A percentile compares a stretch with the other conserved stretches of the same genome.
phyloP scores from a whole-genome alignment of 2,329 filamentous ascomycete genomes.

The Xylaria multiplex region DNA sequence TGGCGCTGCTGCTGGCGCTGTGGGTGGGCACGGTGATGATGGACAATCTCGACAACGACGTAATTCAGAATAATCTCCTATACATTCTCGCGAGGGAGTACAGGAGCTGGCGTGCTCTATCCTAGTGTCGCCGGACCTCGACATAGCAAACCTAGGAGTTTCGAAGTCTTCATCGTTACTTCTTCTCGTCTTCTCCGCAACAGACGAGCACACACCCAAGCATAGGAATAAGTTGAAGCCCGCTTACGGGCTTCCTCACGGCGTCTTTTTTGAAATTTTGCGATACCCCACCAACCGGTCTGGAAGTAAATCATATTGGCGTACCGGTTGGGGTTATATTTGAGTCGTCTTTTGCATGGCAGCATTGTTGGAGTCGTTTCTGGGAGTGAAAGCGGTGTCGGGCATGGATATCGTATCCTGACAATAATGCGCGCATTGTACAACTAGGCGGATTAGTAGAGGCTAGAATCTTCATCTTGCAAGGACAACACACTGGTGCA shows the following conservation, averaged over 20 bases:
- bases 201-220: not conserved
- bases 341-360: not conserved
- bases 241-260: not conserved
- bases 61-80: not conserved
- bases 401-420: not conserved
- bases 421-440: not conserved
- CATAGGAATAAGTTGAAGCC: not conserved
- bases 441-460: constrained; percentile 13
- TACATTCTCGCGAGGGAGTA: not conserved
- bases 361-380: not conserved
- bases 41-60: not conserved
- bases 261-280: not conserved
- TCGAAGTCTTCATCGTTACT: not conserved
- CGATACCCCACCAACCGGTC: not conserved
- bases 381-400: not conserved
- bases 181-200: not conserved
- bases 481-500: not conserved
- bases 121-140: not conserved
- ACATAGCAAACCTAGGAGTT: not conserved
- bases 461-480: not conserved
- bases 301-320: not conserved
- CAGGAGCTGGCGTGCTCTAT: not conserved
- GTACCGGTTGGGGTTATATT: not conserved
- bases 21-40: not conserved
- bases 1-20: not conserved